These are phyloP conservation scores for Neurospora sp. DNA, from an alignment of 495 filamentous ascomycete species.

Conservation along the genomic window DNA sequence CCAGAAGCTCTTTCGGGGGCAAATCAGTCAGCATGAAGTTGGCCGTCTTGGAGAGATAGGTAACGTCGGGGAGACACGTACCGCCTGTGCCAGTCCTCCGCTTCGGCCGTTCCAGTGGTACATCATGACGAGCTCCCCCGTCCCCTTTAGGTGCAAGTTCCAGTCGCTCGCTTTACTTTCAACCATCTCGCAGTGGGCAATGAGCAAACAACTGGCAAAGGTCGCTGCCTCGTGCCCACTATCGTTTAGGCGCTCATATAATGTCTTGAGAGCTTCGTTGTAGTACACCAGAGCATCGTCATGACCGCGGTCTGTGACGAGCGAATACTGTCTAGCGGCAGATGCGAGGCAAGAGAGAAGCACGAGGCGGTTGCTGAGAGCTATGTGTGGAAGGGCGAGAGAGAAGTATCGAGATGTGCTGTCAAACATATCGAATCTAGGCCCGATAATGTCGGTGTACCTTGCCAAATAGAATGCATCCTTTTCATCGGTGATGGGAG, in stretches of 20 bases:
- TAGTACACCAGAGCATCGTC: background rate
- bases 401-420: background rate
- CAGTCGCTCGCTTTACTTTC: background rate
- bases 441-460: background rate
- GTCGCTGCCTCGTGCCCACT: background rate
- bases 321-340: background rate
- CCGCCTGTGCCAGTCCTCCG: background rate
- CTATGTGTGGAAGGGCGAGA: background rate
- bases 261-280: background rate
- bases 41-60: background rate
- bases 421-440: background rate
- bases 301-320: background rate
- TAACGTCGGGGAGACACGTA: background rate
- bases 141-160: background rate
- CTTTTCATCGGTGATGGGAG: background rate
- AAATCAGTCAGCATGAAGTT: background rate
- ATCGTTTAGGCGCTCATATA: background rate
- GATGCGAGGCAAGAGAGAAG: background rate
- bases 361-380: background rate
- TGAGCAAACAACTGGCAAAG: background rate
- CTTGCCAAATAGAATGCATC: background rate
- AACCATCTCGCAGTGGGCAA: background rate
- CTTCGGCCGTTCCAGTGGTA: background rate
- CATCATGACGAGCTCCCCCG: background rate
- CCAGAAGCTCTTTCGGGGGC: background rate